Evolutionary conservation across 2,329 filamentous ascomycete species (phyloP).

Genomic region (Botrytis fabae): DNA sequence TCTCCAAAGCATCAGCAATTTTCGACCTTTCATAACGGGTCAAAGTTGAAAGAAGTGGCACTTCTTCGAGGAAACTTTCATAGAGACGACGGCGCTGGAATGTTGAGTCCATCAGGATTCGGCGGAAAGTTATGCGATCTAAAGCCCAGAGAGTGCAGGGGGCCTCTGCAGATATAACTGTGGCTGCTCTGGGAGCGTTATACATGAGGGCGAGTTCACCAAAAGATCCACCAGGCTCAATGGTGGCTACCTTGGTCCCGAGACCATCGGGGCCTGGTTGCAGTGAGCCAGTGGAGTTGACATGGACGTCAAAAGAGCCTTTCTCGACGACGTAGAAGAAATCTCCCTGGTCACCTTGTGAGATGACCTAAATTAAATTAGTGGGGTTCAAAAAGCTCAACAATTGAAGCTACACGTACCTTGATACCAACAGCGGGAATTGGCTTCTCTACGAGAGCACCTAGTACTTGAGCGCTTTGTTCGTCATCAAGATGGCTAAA

Average conservation of each 20-base stretch:
- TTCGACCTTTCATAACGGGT: slow-evolving; percentile 94
- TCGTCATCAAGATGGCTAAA: slow-evolving; percentile 95
- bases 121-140: slow-evolving; percentile 93
- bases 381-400: slow-evolving; percentile 4
- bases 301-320: slow-evolving; percentile 86
- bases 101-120: slow-evolving; percentile 96
- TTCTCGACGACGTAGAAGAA: slow-evolving; percentile 98
- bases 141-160: slow-evolving; percentile 87
- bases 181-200: slow-evolving; percentile 93
- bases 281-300: slow-evolving; percentile 74
- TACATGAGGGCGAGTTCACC: slow-evolving; percentile 98
- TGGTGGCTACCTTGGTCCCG: slow-evolving; percentile 77
- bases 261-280: slow-evolving; percentile 80
- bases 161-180: slow-evolving; percentile 79
- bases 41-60: slow-evolving; percentile 78
- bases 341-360: slow-evolving; percentile 92
- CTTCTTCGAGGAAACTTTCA: slow-evolving; percentile 93
- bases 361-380: slow-evolving; percentile 68
- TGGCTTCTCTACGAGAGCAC: slow-evolving; percentile 89
- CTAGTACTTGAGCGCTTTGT: slow-evolving; percentile 81
- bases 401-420: slow-evolving; percentile 43
- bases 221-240: slow-evolving; percentile 88
- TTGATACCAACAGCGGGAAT: slow-evolving; percentile 87
- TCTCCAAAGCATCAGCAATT: slow-evolving; percentile 94
- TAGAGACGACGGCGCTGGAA: slow-evolving; percentile 96